Evolutionary conservation across 768 basidiomycete species (phyloP), one percentile per base, ranked within the genome.

Genomic region (Tulasnella calospora): DNA sequence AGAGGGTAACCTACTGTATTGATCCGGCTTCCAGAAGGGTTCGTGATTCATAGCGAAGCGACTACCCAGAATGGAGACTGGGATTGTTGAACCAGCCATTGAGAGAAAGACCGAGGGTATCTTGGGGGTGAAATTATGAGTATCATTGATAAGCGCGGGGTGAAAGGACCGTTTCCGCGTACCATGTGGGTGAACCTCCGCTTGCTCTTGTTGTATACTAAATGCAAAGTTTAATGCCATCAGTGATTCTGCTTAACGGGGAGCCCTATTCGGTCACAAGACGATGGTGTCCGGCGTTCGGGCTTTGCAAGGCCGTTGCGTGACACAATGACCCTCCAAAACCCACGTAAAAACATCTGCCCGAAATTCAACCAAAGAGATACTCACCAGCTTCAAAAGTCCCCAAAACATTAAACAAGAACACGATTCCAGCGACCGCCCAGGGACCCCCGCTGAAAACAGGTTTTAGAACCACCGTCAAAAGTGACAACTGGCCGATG

Each of bases 201-300:
- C 81, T 91, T 90, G 5, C 92, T 89, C 83, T 94, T 95, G 85
- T 95, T 94, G 61, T 91, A 87, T 17, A 94, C 93, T 93, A 75
- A 9, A 35, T 0, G 40, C 10, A 78, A 72, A 19, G 5, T 35
- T 51, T n/a, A 23, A 4, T n/a, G 30, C 1, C 13, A 35, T 67
- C 61, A 67, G 12, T 7, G 1, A 67, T 33, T 17, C 17, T 35
- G 17, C 61, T 35, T 5, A n/a, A n/a, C 47, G 10, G n/a, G 51
- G 23, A 5, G 51, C 21, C 51, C 23, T 51, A 51, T 51, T 10
- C n/a, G 2, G 51, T n/a, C 6, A 6, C n/a, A 51, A 12, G 12
- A 0, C 8, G 8, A n/a, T 51, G 23, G 51, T n/a, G 38, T 38
- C 38, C 38, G 38, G 38, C 9, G 38, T 38, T 38, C 38, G 38